Base-by-base conservation (phyloP, 2,329 filamentous ascomycete species). In the Aspergillus aculeatinus region DNA sequence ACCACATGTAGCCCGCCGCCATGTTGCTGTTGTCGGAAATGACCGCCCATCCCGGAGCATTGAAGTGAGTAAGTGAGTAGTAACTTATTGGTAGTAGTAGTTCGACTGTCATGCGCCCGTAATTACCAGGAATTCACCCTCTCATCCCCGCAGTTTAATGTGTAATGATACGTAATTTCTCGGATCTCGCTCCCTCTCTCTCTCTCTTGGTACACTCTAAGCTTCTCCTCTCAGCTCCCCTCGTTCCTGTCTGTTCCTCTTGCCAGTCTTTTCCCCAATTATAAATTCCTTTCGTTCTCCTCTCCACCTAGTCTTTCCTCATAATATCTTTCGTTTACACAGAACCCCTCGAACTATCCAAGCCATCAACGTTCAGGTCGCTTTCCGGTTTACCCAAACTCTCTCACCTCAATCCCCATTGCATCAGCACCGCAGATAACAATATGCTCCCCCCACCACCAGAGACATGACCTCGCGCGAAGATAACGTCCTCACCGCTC, bases 401-500 rank as follows among this genome's bases (percentile, higher is more conserved):
- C 39, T 14, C 5, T 39, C 50, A 29, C 16, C 31, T 19, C 27
- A n/a, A 53, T 23, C 31, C 39, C 33, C 12, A 48, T 51, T 44
- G 53, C 55, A 57, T 19, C 39, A 16, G 16, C 16, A n/a, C 16
- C 39, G n/a, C 39, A 44, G 39, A 63, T 54, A 63, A 55, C 72
- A 72, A 63, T 66, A 77, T 77, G 76, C 67, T 68, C 63, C 68
- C 65, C 60, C 64, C 70, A 61, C 64, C 72, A 44, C 39, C 39
- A 19, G 16, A 44, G 73, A 73, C 69, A 79, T 79, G 75, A 77
- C 74, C 50, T 75, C 73, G 67, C 77, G 78, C 68, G 76, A 78
- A 70, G 76, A 80, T 71, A 77, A 71, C 67, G 76, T 81, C 65
- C 76, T 81, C 57, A 74, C 73, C 70, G 67, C 74, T 67, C 75